A percentile compares a stretch with the other conserved stretches of the same genome.
phyloP scores from a whole-genome alignment of 2,329 filamentous ascomycete genomes.

The Calonectria hawksworthii region DNA sequence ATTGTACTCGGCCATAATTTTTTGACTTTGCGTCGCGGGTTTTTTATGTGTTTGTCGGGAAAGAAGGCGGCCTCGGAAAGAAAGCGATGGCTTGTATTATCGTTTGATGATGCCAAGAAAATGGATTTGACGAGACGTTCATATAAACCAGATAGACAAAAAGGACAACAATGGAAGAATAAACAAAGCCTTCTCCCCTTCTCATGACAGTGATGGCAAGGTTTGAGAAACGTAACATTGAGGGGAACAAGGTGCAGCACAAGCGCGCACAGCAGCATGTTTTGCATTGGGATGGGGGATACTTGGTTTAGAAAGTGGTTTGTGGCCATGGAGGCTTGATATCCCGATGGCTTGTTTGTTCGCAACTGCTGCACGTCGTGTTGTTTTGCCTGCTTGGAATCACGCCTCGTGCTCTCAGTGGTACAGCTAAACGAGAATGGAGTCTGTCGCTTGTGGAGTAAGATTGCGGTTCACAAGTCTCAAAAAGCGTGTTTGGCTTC shows the following conservation, averaged over 20 bases:
- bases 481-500: constrained; percentile 11
- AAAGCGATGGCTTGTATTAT: not conserved
- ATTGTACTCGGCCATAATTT: not conserved
- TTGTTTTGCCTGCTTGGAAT: not conserved
- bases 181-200: not conserved
- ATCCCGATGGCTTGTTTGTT: constrained; percentile 19
- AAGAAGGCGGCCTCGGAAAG: not conserved
- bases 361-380: not conserved
- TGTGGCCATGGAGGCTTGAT: not conserved
- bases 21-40: not conserved
- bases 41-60: not conserved
- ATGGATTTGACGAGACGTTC: not conserved
- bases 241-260: not conserved
- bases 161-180: not conserved
- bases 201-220: not conserved
- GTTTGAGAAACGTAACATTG: not conserved
- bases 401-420: constrained; percentile 11
- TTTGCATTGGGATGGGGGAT: not conserved
- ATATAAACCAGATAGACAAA: not conserved
- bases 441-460: constrained; percentile 22
- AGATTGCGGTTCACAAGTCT: constrained; percentile 24
- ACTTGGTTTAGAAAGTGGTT: not conserved
- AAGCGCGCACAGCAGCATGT: not conserved
- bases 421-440: constrained; percentile 15
- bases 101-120: not conserved